Conservation (phyloP, 1,284 basidiomycete genomes). For the Takashimella koratensis region DNA sequence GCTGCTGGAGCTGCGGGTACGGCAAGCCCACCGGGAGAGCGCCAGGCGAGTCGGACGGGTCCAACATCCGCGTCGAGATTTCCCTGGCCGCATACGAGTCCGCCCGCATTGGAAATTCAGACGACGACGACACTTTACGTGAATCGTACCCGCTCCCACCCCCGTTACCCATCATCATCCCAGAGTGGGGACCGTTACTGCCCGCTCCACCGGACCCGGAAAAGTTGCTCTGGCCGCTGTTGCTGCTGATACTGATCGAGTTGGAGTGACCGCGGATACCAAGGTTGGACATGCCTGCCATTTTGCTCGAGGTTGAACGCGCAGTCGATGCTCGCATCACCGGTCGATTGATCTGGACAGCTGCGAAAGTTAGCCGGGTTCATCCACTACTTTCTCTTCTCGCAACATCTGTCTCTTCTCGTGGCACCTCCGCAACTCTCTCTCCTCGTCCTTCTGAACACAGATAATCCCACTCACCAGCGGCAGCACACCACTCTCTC, state of each 20-base stretch:
- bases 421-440: no score
- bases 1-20: conserved; percentile 59
- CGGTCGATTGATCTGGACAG: neutral
- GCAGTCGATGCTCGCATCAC: neutral
- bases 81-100: conserved; percentile 45
- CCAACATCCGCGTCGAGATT: conserved; percentile 38
- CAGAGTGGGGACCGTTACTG: neutral
- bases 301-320: neutral
- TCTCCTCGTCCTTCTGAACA: no score
- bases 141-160: neutral
- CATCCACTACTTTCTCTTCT: no score
- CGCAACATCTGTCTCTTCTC: no score
- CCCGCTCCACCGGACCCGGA: neutral
- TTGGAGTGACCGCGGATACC: neutral
- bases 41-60: conserved; percentile 38
- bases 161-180: no score
- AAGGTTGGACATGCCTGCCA: conserved; percentile 1
- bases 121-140: conserved; percentile 40
- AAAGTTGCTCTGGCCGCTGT: neutral
- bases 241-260: neutral
- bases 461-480: conserved; percentile 59
- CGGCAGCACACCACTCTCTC: conserved; percentile 65
- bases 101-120: conserved; percentile 45
- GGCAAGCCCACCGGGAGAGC: conserved; percentile 61
- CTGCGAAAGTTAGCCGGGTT: no score